Percentiles rank a stretch among this genome's conserved stretches.
Evolutionary conservation across 2,329 filamentous ascomycete species (phyloP).

Genomic region (Calonectria hongkongensis): DNA sequence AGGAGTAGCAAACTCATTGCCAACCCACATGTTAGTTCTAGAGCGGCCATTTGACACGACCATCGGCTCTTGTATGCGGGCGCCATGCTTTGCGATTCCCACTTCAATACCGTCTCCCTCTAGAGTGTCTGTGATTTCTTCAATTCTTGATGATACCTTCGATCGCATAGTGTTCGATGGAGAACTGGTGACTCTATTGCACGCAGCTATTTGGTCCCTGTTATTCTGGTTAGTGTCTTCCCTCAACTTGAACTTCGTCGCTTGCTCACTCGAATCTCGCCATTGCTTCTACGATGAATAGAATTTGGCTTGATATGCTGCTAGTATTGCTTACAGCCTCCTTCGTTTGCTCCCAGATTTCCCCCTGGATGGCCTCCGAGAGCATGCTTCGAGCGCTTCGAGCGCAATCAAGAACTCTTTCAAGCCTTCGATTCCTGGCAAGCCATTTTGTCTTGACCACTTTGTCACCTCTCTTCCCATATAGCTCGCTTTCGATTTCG

Average conservation of each 20-base stretch:
- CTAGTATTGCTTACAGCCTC: neutral
- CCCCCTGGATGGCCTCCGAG: neutral
- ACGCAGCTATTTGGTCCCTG: too few relatives aligned
- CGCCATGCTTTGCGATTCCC: too few relatives aligned
- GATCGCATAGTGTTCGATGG: neutral
- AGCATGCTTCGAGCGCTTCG: neutral
- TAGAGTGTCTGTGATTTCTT: neutral
- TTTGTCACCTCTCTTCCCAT: neutral
- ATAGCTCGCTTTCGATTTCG: neutral
- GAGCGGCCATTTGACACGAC: neutral
- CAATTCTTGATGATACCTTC: neutral
- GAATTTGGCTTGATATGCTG: neutral
- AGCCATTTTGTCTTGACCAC: constrained; percentile 3
- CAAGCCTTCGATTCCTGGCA: neutral
- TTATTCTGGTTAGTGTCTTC: too few relatives aligned
- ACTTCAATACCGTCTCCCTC: neutral
- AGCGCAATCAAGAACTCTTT: neutral
- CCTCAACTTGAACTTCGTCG: too few relatives aligned
- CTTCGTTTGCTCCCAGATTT: neutral
- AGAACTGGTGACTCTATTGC: too few relatives aligned
- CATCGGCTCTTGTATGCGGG: neutral
- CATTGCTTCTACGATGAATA: neutral
- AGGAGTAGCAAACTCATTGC: too few relatives aligned
- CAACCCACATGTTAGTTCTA: too few relatives aligned
- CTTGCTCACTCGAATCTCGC: too few relatives aligned